phyloP scores from a whole-genome alignment of 345 rosid species.

The Erysimum cheiranthoides region DNA sequence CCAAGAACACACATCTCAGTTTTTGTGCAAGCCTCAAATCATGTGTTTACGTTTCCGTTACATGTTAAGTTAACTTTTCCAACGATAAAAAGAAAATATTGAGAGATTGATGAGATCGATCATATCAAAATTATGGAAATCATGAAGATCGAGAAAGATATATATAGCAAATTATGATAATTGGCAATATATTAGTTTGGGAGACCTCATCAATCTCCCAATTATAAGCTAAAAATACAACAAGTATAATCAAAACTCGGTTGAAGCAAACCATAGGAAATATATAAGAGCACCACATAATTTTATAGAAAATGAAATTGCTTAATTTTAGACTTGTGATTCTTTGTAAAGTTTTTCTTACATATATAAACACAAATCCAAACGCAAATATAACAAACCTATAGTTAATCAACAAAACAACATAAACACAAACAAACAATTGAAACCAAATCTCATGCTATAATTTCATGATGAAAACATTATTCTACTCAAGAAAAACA shows the following conservation, averaged over 20 bases:
- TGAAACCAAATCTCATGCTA: slow-evolving; percentile 25
- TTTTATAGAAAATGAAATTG: background rate
- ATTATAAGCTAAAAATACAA: too few relatives aligned
- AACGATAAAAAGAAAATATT: too few relatives aligned
- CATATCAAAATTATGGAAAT: too few relatives aligned
- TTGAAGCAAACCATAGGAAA: too few relatives aligned
- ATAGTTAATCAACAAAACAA: background rate
- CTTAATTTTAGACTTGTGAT: background rate
- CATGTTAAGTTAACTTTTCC: background rate
- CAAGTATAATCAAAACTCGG: too few relatives aligned
- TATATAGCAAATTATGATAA: too few relatives aligned
- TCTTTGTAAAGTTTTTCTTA: background rate
- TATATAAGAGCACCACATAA: too few relatives aligned
- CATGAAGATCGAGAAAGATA: too few relatives aligned
- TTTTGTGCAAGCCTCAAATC: background rate
- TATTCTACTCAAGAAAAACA: slow-evolving; percentile 1
- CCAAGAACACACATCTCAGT: slow-evolving; percentile 12
- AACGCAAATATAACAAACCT: background rate
- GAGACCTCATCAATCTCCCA: too few relatives aligned
- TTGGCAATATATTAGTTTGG: too few relatives aligned
- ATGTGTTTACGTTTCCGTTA: background rate
- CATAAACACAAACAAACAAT: slow-evolving; percentile 7
- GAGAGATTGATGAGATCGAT: too few relatives aligned
- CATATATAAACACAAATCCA: background rate
- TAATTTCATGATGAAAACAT: background rate